Evolutionary conservation across 1,284 basidiomycete genomes (phyloP).

Genomic region (Ganoderma multipileum): DNA sequence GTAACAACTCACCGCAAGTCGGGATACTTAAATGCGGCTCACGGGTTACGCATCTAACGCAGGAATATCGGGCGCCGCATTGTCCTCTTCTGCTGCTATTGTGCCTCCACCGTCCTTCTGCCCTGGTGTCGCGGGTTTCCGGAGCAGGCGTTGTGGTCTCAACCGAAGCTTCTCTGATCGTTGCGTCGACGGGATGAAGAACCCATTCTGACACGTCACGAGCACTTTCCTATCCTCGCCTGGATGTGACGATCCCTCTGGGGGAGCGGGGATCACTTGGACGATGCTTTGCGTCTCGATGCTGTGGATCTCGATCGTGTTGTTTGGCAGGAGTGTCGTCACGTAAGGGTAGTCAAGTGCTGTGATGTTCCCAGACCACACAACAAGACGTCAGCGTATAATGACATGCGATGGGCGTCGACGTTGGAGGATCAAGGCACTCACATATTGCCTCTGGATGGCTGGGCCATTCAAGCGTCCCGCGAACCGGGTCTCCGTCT

Average conservation of each 20-base stretch:
- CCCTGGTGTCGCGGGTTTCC: conserved; percentile 4
- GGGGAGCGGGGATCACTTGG: conserved; percentile 71
- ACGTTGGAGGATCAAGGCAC: conserved; percentile 39
- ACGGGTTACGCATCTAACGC: background rate
- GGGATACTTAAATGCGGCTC: background rate
- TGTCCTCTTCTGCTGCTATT: background rate
- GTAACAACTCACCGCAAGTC: background rate
- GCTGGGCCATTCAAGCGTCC: conserved; percentile 84
- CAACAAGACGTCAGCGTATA: background rate
- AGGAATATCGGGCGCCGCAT: conserved; percentile 1
- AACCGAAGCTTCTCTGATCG: conserved; percentile 59
- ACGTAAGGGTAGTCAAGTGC: conserved; percentile 86
- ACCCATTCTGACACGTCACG: conserved; percentile 57
- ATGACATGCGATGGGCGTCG: background rate
- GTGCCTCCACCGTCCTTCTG: background rate
- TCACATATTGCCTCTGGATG: conserved; percentile 82
- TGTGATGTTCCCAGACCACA: conserved; percentile 38
- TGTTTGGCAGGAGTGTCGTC: conserved; percentile 78
- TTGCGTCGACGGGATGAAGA: conserved; percentile 67
- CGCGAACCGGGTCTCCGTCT: conserved; percentile 87
- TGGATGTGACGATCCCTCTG: conserved; percentile 37
- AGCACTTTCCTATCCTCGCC: conserved; percentile 41
- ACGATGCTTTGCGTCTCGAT: conserved; percentile 77
- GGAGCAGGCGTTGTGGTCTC: conserved; percentile 32
- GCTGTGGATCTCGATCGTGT: conserved; percentile 83